Evolutionary conservation across 1,284 basidiomycete genomes (phyloP), one percentile per base, ranked within the genome.

Genomic region (Melampsora abietis-canadensis): DNA sequence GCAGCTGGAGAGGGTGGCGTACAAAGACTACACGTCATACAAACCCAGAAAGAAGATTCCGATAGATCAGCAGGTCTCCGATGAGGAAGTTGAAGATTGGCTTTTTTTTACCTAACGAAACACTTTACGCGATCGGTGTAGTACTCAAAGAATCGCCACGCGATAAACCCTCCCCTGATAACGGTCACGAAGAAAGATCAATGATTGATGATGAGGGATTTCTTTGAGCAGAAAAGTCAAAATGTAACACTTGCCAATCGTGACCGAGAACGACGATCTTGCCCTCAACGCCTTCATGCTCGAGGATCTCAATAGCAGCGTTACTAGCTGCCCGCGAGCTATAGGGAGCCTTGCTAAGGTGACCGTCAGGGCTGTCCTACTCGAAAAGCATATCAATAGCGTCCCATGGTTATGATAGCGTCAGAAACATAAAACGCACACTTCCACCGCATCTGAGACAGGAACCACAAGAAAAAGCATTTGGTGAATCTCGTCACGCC

Each of bases 391-490:
- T 14, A 4, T 10, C 19, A 46, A 21, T 30, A 47, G 46, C 24
- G 15, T 68, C n/a, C 19, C 12, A 24, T 27, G 7, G 34, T 31
- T 21, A 48, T 34, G 21, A n/a, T n/a, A 3, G 4, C 2, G 30
- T 5, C 4, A 4, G 54, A 46, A 8, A 67, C 31, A 17, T 47
- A n/a, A 40, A 12, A 46, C 68, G 46, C 31, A 62, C 68, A 30
- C 37, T 69, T 15, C 68, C 68, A 21, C 68, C 68, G 31, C 60
- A 69, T 21, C 68, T 69, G 21, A 19, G 27, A n/a, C 59, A 21
- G 15, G 19, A 1, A 24, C 8, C 4, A 31, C 12, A n/a, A 24
- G 37, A 48, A 69, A 24, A 60, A 14, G 17, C 4, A 17, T 61
- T 40, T 44, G 24, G 27, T 27, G 27, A n/a, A 54, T n/a, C 51